phyloP scores from a whole-genome alignment of 371 early-diverging fungal genomes.

The Syncephalastrum contaminatum region DNA sequence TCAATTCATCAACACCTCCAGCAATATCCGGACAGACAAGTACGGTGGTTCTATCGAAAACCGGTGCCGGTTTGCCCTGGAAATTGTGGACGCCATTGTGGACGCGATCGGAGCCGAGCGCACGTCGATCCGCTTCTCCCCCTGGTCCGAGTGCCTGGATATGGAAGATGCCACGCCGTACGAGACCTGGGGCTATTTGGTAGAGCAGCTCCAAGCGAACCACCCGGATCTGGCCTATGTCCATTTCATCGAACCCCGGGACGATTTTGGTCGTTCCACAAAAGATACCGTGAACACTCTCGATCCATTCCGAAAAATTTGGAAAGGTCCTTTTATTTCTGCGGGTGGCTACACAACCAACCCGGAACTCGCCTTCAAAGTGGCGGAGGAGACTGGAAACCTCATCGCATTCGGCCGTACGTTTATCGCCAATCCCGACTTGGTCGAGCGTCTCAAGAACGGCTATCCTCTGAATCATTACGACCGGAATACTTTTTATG shows the following conservation, averaged over 20 bases:
- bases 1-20: constrained; percentile 45
- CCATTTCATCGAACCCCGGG: constrained; percentile 28
- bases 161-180: constrained; percentile 25
- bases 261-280: background rate
- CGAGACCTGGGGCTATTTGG: constrained; percentile 25
- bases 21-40: constrained; percentile 60
- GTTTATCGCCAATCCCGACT: constrained; percentile 35
- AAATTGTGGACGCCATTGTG: constrained; percentile 45
- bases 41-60: constrained; percentile 58
- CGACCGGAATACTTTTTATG: too few species aligned
- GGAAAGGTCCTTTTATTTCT: constrained; percentile 25
- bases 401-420: constrained; percentile 24
- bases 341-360: constrained; percentile 20
- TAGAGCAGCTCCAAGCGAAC: constrained; percentile 14
- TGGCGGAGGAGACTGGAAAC: constrained; percentile 17
- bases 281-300: constrained; percentile 4
- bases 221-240: constrained; percentile 24
- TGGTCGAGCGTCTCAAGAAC: constrained; percentile 19
- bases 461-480: constrained; percentile 9
- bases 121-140: constrained; percentile 21
- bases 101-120: constrained; percentile 21
- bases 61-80: constrained; percentile 45
- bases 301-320: constrained; percentile 21
- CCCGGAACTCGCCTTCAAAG: constrained; percentile 9
- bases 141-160: constrained; percentile 18